These are phyloP conservation scores for Orobanche coerulescens DNA, from an alignment of 257 asterid genomes.

Conservation along the genomic window DNA sequence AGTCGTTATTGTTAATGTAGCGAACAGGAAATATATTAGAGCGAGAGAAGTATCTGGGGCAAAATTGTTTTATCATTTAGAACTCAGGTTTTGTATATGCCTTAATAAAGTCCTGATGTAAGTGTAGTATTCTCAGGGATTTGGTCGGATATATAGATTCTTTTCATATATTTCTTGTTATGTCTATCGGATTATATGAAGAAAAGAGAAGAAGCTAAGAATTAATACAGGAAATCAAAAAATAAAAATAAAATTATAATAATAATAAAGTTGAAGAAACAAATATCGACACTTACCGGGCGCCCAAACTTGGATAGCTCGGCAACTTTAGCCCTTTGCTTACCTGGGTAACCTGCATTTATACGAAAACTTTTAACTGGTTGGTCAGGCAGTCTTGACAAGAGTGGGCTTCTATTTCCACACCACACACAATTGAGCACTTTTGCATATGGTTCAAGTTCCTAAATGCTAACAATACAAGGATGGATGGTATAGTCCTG, in stretches of 20 bases:
- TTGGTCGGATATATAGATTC: not conserved
- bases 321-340: conserved; percentile 50
- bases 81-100: not conserved
- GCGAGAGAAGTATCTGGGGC: not conserved
- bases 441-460: not conserved
- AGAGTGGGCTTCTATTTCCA: not conserved
- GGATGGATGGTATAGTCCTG: not conserved
- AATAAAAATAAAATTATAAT: not conserved
- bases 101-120: not conserved
- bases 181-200: not conserved
- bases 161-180: not conserved
- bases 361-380: conserved; percentile 9
- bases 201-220: not conserved
- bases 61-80: not conserved
- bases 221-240: not conserved
- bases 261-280: not conserved
- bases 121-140: not conserved
- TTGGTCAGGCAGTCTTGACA: not conserved
- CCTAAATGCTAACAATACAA: not conserved
- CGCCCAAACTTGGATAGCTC: conserved; percentile 85
- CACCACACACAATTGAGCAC: not conserved
- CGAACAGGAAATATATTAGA: not conserved
- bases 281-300: conserved; percentile 45
- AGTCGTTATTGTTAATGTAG: not conserved
- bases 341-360: conserved; percentile 64